Conservation (phyloP, 306 rosid genomes). For the Astragalus membranaceus region DNA sequence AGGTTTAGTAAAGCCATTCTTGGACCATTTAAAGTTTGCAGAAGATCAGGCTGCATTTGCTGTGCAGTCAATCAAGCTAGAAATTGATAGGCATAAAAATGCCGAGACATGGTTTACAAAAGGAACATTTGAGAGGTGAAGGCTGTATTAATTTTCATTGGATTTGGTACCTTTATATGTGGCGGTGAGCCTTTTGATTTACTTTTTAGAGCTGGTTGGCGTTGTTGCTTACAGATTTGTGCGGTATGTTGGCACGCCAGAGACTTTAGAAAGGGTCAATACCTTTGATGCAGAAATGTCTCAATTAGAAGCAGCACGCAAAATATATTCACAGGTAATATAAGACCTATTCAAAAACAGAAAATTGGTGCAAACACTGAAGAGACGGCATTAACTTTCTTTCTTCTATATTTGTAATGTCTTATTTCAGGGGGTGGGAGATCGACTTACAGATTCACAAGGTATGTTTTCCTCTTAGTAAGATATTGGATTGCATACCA, state of each 20-base stretch:
- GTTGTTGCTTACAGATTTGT: conserved; percentile 59
- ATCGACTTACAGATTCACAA: conserved; percentile 49
- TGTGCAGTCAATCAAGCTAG: conserved; percentile 71
- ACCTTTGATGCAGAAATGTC: conserved; percentile 86
- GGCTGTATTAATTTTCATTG: not conserved
- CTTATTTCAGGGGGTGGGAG: conserved; percentile 63
- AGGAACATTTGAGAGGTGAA: conserved; percentile 95
- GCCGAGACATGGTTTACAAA: conserved; percentile 81
- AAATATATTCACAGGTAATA: conserved; percentile 78
- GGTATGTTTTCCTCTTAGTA: conserved; percentile 45
- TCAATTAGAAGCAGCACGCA: conserved; percentile 81
- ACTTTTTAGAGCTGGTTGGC: conserved; percentile 9
- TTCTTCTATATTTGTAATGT: conserved; percentile 22
- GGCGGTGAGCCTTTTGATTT: not conserved
- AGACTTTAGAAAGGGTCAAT: conserved; percentile 75
- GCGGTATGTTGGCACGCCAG: conserved; percentile 86
- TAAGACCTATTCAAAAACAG: not conserved
- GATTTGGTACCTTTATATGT: not conserved
- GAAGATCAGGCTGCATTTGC: conserved; percentile 82
- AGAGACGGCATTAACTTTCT: not conserved
- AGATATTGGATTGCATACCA: not conserved
- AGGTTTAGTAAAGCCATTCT: conserved; percentile 82
- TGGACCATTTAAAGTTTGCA: conserved; percentile 74
- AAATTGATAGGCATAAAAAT: conserved; percentile 53
- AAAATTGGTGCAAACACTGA: conserved; percentile 9